A percentile compares a stretch with the other conserved stretches of the same genome.
Conservation (phyloP, 140 eudicot genomes). For the Ambrosia hybrid region DNA sequence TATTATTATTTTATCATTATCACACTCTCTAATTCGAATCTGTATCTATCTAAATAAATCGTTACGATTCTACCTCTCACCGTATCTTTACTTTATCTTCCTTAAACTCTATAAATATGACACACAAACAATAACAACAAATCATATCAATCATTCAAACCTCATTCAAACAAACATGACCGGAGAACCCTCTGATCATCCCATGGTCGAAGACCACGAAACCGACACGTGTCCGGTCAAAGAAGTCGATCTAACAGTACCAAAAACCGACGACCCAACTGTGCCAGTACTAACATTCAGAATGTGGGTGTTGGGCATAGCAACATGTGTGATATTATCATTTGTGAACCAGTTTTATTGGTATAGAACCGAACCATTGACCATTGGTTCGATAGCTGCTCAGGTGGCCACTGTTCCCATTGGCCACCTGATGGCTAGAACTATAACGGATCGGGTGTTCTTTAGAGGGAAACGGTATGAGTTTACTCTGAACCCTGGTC, state of each 20-base stretch:
- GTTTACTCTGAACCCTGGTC: conserved; percentile 72
- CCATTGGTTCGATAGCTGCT: conserved; percentile 45
- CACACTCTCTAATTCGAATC: neutral
- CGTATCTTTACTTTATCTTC: neutral
- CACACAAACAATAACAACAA: too few species aligned
- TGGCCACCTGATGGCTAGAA: conserved; percentile 68
- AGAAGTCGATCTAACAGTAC: conserved; percentile 63
- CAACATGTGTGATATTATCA: conserved; percentile 46
- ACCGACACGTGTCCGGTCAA: conserved; percentile 39
- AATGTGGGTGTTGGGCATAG: conserved; percentile 62
- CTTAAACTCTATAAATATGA: neutral
- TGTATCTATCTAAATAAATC: conserved; percentile 15
- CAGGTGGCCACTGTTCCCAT: conserved; percentile 62
- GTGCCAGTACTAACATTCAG: conserved; percentile 57
- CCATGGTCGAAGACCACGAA: neutral
- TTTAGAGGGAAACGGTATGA: conserved; percentile 38
- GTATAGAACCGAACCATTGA: conserved; percentile 54
- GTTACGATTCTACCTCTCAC: neutral
- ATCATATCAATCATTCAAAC: neutral
- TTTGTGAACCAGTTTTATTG: conserved; percentile 73
- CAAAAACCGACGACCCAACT: conserved; percentile 62
- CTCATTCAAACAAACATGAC: conserved; percentile 16
- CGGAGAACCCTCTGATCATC: neutral
- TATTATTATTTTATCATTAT: neutral
- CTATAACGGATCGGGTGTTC: conserved; percentile 41